Percentiles rank a stretch among this genome's conserved stretches.
Evolutionary conservation across 2,329 filamentous ascomycete genomes (phyloP).

Genomic region (Calonectria pseudoreteaudii): DNA sequence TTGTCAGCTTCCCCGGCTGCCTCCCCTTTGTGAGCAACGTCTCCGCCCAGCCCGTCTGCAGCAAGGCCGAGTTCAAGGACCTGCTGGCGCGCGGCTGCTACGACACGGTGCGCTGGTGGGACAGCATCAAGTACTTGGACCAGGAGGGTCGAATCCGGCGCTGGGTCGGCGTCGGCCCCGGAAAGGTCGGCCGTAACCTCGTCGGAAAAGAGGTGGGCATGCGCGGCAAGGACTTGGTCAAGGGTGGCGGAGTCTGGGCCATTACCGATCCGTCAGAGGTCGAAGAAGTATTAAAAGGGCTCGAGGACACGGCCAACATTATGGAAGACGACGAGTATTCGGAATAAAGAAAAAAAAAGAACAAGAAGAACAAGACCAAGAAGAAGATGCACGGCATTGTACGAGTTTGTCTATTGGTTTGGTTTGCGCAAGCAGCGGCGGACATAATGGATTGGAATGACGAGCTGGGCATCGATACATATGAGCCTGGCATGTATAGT

Average conservation of each 20-base stretch:
- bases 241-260: conserved; percentile 93
- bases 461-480: conserved; percentile 13
- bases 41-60: conserved; percentile 80
- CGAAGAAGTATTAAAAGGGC: conserved; percentile 72
- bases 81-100: conserved; percentile 83
- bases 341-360: conserved; percentile 32
- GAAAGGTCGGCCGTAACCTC: conserved; percentile 92
- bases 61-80: conserved; percentile 80
- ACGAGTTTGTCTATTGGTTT: conserved; percentile 3
- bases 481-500: conserved; percentile 10
- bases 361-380: too few species aligned
- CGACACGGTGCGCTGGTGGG: conserved; percentile 96
- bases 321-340: conserved; percentile 61
- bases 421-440: neutral
- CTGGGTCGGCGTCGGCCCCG: conserved; percentile 93
- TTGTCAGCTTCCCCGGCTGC: conserved; percentile 79
- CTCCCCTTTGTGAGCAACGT: conserved; percentile 91
- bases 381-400: conserved; percentile 2
- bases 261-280: conserved; percentile 84
- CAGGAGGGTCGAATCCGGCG: conserved; percentile 83
- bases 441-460: conserved; percentile 9
- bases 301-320: conserved; percentile 73
- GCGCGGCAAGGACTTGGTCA: conserved; percentile 79
- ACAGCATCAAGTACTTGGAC: conserved; percentile 90
- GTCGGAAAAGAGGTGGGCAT: conserved; percentile 97